Evolutionary conservation across 148 eudicot genomes (phyloP).

Genomic region (Pharnaceum exiguum): DNA sequence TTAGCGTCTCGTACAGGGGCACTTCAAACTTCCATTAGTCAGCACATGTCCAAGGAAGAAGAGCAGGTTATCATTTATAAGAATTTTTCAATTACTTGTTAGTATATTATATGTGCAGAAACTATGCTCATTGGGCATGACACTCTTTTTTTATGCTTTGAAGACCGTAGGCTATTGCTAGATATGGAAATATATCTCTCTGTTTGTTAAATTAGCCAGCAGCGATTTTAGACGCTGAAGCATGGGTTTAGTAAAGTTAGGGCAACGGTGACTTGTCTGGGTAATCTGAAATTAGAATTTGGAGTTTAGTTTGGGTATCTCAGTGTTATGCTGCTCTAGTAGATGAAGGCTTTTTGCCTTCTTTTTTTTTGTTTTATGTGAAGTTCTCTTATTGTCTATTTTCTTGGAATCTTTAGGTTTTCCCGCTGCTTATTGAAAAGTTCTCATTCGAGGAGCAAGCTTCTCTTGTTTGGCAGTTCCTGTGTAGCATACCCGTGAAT

Average conservation of each 20-base stretch:
- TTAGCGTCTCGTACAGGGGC: constrained; percentile 94
- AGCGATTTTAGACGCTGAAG: background rate
- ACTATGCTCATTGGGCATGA: background rate
- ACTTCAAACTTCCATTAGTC: constrained; percentile 86
- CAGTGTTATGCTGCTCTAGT: no score
- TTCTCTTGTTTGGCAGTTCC: constrained; percentile 87
- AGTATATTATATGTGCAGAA: background rate
- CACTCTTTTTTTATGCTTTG: background rate
- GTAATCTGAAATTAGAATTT: background rate
- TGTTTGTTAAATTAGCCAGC: background rate
- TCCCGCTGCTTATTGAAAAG: constrained; percentile 89
- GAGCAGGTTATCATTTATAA: constrained; percentile 52
- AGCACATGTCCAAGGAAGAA: constrained; percentile 99
- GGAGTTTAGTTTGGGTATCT: no score
- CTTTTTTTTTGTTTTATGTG: no score
- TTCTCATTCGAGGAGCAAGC: constrained; percentile 97
- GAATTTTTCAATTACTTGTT: background rate
- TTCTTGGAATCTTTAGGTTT: constrained; percentile 47
- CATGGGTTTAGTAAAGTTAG: background rate
- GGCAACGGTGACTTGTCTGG: background rate
- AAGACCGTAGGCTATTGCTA: background rate
- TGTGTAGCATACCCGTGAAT: constrained; percentile 95
- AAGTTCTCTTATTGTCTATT: constrained; percentile 9
- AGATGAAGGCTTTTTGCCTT: no score
- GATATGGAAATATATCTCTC: background rate